Percentiles rank a stretch among this genome's conserved stretches.
Conservation (phyloP, 129 eudicot species). For the Glebionis coronaria region DNA sequence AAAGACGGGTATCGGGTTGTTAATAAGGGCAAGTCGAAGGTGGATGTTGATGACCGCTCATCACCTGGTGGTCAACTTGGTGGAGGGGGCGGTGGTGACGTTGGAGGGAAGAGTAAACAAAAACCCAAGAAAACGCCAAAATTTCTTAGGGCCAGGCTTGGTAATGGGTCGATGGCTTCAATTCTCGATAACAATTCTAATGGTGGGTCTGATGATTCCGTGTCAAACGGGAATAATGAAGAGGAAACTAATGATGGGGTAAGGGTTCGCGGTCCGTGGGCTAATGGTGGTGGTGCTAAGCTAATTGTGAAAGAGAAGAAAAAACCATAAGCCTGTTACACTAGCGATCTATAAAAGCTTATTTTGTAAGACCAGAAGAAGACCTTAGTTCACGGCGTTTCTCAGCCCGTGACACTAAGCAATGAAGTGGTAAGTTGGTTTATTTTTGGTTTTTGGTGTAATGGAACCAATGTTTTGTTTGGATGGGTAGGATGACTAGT, state of each 20-base stretch:
- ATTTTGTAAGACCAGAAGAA: no score
- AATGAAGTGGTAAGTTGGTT: neutral
- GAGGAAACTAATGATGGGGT: constrained; percentile 33
- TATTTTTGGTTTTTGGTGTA: neutral
- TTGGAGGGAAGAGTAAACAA: constrained; percentile 51
- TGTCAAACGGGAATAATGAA: constrained; percentile 21
- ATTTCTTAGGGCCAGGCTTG: constrained; percentile 71
- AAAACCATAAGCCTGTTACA: constrained; percentile 14
- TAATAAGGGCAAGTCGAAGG: constrained; percentile 54
- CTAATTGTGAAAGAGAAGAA: constrained; percentile 43
- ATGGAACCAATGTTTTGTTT: constrained; percentile 3
- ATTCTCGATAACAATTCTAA: constrained; percentile 45
- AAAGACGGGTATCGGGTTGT: constrained; percentile 71
- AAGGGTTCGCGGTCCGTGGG: constrained; percentile 81
- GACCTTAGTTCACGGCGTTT: no score
- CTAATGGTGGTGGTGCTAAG: constrained; percentile 81
- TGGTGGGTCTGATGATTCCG: constrained; percentile 23
- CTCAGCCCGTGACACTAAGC: no score
- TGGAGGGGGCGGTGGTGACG: constrained; percentile 28
- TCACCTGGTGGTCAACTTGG: constrained; percentile 32
- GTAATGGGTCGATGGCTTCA: constrained; percentile 66
- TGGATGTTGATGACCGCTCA: constrained; percentile 28
- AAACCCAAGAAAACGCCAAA: constrained; percentile 71
- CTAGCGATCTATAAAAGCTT: no score
- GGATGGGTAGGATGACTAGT: constrained; percentile 8